Conservation (phyloP, 2,329 filamentous ascomycete genomes). For the Fusarium zealandicum region DNA sequence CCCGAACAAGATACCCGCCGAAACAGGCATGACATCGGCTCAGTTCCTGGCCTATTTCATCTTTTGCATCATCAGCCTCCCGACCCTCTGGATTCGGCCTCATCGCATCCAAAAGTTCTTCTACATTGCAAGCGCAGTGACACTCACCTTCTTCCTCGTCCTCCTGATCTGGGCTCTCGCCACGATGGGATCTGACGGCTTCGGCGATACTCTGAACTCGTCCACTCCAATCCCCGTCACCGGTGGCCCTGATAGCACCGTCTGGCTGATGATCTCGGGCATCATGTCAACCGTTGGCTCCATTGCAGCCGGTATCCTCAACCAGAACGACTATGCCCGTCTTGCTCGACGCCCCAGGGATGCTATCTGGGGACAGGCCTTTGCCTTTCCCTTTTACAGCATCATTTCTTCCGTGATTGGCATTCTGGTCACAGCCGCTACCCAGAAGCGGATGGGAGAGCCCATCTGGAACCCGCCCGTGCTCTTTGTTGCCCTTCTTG, state of each 20-base stretch:
- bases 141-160: conserved; percentile 51
- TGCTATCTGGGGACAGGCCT: conserved; percentile 47
- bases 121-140: conserved; percentile 49
- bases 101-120: conserved; percentile 54
- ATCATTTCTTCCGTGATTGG: conserved; percentile 49
- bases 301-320: conserved; percentile 50
- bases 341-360: conserved; percentile 44
- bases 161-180: conserved; percentile 54
- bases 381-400: conserved; percentile 48
- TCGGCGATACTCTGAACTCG: conserved; percentile 46
- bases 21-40: conserved; percentile 54
- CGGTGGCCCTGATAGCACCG: conserved; percentile 42
- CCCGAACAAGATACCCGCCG: conserved; percentile 50
- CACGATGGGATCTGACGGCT: conserved; percentile 52
- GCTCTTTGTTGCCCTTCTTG: conserved; percentile 45
- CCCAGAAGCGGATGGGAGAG: conserved; percentile 47
- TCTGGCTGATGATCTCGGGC: conserved; percentile 49
- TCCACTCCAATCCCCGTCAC: conserved; percentile 35
- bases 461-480: conserved; percentile 50
- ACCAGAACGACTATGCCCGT: conserved; percentile 51
- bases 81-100: conserved; percentile 54
- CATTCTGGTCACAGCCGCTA: conserved; percentile 51
- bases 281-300: conserved; percentile 49
- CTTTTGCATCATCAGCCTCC: conserved; percentile 53
- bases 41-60: conserved; percentile 54